phyloP scores from a whole-genome alignment of 345 rosid species.

The Eucalyptus erythrocorys region DNA sequence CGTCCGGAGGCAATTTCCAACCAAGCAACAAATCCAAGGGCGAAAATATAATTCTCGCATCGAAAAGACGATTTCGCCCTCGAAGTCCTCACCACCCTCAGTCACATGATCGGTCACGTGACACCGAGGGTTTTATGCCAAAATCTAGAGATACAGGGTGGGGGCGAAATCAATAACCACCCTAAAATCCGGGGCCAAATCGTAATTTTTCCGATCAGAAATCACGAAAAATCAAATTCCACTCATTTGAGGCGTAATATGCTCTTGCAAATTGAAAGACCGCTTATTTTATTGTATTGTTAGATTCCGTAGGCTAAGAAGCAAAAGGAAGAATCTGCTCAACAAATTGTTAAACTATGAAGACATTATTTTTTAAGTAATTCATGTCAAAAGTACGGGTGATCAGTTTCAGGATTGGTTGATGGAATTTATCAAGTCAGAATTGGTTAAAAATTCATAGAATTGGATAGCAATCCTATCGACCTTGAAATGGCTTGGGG shows the following conservation, averaged over 20 bases:
- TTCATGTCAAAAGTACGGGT: neutral
- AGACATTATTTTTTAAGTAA: neutral
- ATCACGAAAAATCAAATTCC: neutral
- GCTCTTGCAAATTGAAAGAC: neutral
- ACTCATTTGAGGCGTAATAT: neutral
- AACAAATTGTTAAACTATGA: neutral
- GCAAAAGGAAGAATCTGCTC: too few relatives aligned
- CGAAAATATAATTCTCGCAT: neutral
- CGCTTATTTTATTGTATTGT: neutral
- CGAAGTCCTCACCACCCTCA: neutral
- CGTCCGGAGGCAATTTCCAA: neutral
- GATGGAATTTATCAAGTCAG: accelerated
- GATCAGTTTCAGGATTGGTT: neutral
- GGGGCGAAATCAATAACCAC: neutral
- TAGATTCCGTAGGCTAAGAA: neutral
- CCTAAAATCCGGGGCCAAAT: neutral
- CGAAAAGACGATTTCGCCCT: neutral
- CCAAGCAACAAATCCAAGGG: neutral
- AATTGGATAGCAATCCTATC: neutral
- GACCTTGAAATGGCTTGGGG: neutral
- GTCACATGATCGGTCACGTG: neutral
- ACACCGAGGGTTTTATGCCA: neutral
- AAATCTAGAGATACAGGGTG: neutral
- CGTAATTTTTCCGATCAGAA: neutral
- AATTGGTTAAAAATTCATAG: too few relatives aligned